Base-by-base conservation (phyloP, 2,329 filamentous ascomycete genomes). In the Dothistroma pini region DNA sequence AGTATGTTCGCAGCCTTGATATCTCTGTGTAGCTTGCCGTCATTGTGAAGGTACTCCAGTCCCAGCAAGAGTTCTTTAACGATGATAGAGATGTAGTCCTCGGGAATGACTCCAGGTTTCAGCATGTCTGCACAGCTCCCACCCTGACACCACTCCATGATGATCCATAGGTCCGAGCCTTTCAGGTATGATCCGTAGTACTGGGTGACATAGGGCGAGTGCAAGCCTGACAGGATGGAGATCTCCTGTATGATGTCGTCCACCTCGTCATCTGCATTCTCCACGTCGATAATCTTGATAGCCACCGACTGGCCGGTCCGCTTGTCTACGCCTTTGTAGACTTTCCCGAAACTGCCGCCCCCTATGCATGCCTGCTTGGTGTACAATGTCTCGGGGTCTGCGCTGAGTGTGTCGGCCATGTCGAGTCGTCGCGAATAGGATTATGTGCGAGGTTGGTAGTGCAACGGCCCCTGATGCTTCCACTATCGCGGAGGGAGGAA, bases 221-320 rank as follows among this genome's bases (percentile, higher is more conserved):
- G 91, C 67, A 99, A 86, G 77, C 96, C 93, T 34, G 95, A 96
- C 58, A 99, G 83, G 70, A 99, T 97, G 68, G 93, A 92, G 69
- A 99, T 97, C 79, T 99, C 95, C 75, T 96, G 92, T 75, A 97
- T 97, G 71, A 99, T 99, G 78, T 99, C 95, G 80, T 97, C 95
- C 69, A 99, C 93, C 79, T 99, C 95, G 76, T 99, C 95, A 78
- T 99, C 95, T 72, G 95, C 95, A 79, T 95, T 97, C 78, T 99
- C 95, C 68, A 99, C 95, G 72, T 99, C 95, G 75, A 99, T 97
- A 71, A 99, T 84, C 78, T 99, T 99, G 81, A 99, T 99, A 31
- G 95, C 95, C 55, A 99, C 95, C 12, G 93, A 89, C 72, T 96
- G 89, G 41, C 95, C 95, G 19, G 89, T 96, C 56, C 91, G 87